These are phyloP conservation scores for Cladosporium velox DNA, from an alignment of 2,329 filamentous ascomycete genomes.

Conservation along the genomic window DNA sequence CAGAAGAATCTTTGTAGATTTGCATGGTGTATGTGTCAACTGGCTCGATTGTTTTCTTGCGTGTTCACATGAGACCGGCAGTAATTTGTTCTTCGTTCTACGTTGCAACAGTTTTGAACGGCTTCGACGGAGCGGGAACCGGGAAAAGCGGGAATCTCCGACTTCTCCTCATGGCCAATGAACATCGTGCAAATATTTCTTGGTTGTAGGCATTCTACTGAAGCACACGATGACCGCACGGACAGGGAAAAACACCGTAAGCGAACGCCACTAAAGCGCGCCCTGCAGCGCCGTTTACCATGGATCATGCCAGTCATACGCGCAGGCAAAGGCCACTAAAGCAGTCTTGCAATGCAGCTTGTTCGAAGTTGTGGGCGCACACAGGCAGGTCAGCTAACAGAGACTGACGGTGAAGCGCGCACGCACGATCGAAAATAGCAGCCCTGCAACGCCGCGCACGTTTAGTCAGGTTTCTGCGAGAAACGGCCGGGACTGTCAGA, in stretches of 20 bases:
- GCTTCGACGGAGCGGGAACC: not conserved
- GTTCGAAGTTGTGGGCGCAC: slow-evolving; percentile 2
- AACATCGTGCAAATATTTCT: not conserved
- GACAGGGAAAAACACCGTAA: slow-evolving; percentile 9
- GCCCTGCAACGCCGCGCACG: not conserved
- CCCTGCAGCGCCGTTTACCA: slow-evolving; percentile 18
- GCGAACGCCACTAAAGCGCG: slow-evolving; percentile 15
- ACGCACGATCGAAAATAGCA: not conserved
- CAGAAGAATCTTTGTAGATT: not conserved
- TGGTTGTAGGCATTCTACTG: slow-evolving; percentile 1
- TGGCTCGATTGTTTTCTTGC: not conserved
- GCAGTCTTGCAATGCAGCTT: slow-evolving; percentile 7
- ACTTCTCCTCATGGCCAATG: not conserved
- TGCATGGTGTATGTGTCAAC: not conserved
- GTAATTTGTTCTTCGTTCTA: not conserved
- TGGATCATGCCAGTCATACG: slow-evolving; percentile 20
- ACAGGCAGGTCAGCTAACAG: not conserved
- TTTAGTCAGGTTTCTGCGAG: not conserved
- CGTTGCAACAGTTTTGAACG: not conserved
- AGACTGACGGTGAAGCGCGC: not conserved
- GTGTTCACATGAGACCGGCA: not conserved
- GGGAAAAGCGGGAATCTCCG: not conserved
- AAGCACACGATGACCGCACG: not conserved
- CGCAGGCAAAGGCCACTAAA: slow-evolving; percentile 15
- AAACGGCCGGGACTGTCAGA: slow-evolving; percentile 5